phyloP scores from a whole-genome alignment of 331 rosid genomes.

The Dryas integrifolia region DNA sequence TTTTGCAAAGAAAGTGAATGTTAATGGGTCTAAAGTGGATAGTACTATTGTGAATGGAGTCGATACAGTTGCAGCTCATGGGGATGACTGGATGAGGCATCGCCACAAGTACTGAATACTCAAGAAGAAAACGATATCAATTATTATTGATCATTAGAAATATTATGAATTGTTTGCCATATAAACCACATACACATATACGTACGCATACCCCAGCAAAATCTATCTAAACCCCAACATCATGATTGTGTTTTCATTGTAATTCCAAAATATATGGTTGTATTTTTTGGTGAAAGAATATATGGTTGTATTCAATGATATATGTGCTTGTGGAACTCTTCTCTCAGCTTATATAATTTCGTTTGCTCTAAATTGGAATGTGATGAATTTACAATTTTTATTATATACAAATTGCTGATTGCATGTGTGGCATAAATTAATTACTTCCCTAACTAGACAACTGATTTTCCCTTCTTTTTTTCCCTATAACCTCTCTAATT shows the following conservation, averaged over 20 bases:
- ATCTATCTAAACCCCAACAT: constrained; percentile 11
- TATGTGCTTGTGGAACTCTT: no score
- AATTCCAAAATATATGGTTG: not conserved
- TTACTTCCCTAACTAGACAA: no score
- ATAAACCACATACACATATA: not conserved
- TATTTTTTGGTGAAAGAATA: no score
- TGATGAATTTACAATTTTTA: no score
- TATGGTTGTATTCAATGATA: not conserved
- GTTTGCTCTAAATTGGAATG: no score
- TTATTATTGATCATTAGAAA: not conserved
- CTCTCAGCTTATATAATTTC: no score
- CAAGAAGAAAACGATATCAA: not conserved
- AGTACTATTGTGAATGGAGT: not conserved
- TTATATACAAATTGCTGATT: no score
- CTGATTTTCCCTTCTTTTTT: no score
- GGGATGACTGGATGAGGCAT: not conserved
- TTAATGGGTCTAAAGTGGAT: not conserved
- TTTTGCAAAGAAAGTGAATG: constrained; percentile 35
- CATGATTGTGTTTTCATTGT: constrained; percentile 9
- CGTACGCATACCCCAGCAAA: not conserved
- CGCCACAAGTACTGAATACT: not conserved
- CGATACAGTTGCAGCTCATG: not conserved
- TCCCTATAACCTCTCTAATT: no score
- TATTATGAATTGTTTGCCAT: not conserved
- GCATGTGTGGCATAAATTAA: no score